These are phyloP conservation scores for Ogataea nonfermentans DNA, from an alignment of 805 yeast species.

Conservation along the genomic window DNA sequence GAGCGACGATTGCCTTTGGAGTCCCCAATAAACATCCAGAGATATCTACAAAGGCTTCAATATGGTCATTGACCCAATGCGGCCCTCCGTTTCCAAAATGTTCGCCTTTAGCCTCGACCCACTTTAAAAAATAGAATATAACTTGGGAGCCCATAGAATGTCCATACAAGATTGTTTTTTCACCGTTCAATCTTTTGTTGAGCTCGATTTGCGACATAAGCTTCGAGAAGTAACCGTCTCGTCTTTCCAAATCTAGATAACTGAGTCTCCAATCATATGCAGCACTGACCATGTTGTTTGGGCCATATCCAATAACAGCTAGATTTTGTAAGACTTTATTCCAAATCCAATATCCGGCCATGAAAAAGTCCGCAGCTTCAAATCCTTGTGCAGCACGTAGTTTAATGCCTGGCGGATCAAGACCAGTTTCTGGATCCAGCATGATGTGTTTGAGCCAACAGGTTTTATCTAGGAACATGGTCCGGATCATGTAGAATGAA, in stretches of 20 bases:
- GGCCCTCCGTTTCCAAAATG: conserved; percentile 89
- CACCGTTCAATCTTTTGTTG: conserved; percentile 45
- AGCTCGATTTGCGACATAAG: conserved; percentile 73
- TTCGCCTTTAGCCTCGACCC: conserved; percentile 91
- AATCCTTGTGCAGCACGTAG: conserved; percentile 93
- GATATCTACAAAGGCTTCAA: conserved; percentile 80
- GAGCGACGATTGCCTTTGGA: conserved; percentile 89
- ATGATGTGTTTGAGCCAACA: conserved; percentile 94
- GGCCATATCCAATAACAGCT: conserved; percentile 92
- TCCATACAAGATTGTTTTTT: conserved; percentile 76
- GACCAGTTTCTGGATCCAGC: conserved; percentile 87
- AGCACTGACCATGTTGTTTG: conserved; percentile 86
- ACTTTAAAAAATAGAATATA: conserved; percentile 82
- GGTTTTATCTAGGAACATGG: conserved; percentile 86
- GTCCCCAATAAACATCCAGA: conserved; percentile 92
- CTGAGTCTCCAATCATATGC: conserved; percentile 96
- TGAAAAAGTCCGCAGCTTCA: conserved; percentile 94
- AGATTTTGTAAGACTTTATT: conserved; percentile 90
- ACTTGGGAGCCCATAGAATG: conserved; percentile 98
- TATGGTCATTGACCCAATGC: conserved; percentile 80
- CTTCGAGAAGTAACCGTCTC: conserved; percentile 83
- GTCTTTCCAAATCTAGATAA: conserved; percentile 78
- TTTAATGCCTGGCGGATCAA: conserved; percentile 82
- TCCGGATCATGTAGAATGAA: conserved; percentile 87
- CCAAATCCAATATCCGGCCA: conserved; percentile 99